These are phyloP conservation scores for Pseudogymnoascus sp. DNA, from an alignment of 2,329 filamentous ascomycete genomes.

Conservation along the genomic window DNA sequence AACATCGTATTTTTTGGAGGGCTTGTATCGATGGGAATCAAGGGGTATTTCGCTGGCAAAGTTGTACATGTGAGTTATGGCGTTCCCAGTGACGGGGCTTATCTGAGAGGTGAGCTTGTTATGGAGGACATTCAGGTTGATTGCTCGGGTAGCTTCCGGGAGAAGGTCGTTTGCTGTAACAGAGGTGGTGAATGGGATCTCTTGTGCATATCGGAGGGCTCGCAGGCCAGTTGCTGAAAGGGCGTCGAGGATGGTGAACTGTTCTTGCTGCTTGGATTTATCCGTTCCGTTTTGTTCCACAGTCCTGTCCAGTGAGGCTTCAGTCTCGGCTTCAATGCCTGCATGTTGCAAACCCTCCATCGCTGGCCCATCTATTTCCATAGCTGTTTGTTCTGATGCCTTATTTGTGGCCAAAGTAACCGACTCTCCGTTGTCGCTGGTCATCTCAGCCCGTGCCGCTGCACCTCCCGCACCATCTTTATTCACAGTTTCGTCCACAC, in stretches of 20 bases:
- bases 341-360: neutral
- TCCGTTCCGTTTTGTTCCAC: neutral
- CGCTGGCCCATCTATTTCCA: neutral
- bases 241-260: conserved; percentile 84
- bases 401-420: neutral
- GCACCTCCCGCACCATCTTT: conserved; percentile 29
- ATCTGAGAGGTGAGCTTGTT: conserved; percentile 69
- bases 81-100: conserved; percentile 68
- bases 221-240: conserved; percentile 88
- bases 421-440: neutral
- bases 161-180: conserved; percentile 89
- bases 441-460: conserved; percentile 13
- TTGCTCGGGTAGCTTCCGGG: conserved; percentile 65
- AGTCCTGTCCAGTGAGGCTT: neutral
- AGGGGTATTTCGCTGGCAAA: conserved; percentile 42
- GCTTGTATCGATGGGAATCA: conserved; percentile 30
- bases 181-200: conserved; percentile 74
- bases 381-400: neutral
- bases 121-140: conserved; percentile 75
- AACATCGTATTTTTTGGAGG: conserved; percentile 69
- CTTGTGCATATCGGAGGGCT: conserved; percentile 82
- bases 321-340: neutral
- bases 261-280: neutral
- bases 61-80: conserved; percentile 84
- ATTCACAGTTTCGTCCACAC: conserved; percentile 25